These are phyloP conservation scores for Leccinellum luteum DNA, from an alignment of 768 basidiomycete genomes.

Conservation along the genomic window DNA sequence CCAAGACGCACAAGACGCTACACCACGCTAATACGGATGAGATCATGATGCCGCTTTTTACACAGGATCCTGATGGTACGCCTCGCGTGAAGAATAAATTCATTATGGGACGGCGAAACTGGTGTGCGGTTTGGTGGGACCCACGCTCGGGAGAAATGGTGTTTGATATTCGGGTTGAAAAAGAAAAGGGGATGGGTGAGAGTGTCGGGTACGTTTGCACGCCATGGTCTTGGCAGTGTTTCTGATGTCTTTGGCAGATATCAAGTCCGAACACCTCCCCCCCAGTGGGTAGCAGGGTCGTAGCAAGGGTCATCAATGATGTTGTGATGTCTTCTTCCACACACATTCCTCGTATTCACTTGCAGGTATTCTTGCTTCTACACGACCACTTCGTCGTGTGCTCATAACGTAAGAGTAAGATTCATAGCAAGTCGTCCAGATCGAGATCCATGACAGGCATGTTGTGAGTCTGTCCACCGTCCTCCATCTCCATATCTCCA, in stretches of 20 bases:
- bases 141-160: constrained; percentile 56
- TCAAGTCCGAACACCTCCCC: constrained; percentile 41
- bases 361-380: background rate
- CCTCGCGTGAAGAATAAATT: constrained; percentile 65
- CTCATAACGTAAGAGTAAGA: background rate
- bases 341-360: background rate
- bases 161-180: constrained; percentile 88
- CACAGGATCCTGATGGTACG: constrained; percentile 71
- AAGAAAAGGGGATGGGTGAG: constrained; percentile 73
- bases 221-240: background rate
- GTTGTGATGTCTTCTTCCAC: background rate
- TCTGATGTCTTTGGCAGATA: constrained; percentile 36
- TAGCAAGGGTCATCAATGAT: constrained; percentile 9
- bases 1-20: constrained; percentile 83
- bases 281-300: constrained; percentile 34
- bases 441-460: constrained; percentile 31
- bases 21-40: constrained; percentile 85
- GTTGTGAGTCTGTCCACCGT: constrained; percentile 16
- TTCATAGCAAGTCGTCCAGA: constrained; percentile 23
- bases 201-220: constrained; percentile 64
- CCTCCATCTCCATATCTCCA: constrained; percentile 23
- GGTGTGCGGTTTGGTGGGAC: constrained; percentile 71
- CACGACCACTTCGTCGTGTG: background rate
- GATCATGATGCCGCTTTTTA: constrained; percentile 79
- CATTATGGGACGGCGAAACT: constrained; percentile 89